Percentiles rank a stretch among this genome's conserved stretches.
phyloP scores from a whole-genome alignment of 345 rosid genomes.

The Combretum micranthum region DNA sequence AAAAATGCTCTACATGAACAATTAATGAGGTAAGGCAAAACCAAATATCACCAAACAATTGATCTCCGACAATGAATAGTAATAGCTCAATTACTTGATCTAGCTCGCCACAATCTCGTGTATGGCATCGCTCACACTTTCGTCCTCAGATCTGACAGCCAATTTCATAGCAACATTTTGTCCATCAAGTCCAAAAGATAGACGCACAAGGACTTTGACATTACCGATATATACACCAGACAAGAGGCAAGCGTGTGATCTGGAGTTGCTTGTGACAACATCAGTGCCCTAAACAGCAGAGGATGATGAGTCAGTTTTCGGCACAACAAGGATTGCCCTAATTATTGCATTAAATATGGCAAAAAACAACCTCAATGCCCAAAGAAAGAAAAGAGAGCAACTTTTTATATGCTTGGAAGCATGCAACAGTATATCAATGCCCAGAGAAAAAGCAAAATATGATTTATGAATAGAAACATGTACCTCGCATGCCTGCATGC shows the following conservation, averaged over 20 bases:
- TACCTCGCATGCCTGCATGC: conserved; percentile 99
- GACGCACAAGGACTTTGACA: conserved; percentile 65
- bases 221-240: conserved; percentile 93
- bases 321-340: not conserved
- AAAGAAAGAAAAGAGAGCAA: too few relatives aligned
- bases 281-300: conserved; percentile 62
- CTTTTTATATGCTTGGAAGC: too few relatives aligned
- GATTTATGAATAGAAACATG: not conserved
- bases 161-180: conserved; percentile 85
- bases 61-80: too few relatives aligned
- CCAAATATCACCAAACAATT: too few relatives aligned
- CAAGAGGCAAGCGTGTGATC: conserved; percentile 84
- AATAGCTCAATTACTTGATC: too few relatives aligned
- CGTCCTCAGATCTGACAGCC: conserved; percentile 75
- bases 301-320: not conserved
- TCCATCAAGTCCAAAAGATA: conserved; percentile 82
- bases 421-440: not conserved
- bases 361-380: too few relatives aligned
- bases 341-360: not conserved
- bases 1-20: too few relatives aligned
- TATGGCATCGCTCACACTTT: conserved; percentile 67
- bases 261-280: conserved; percentile 70
- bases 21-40: too few relatives aligned
- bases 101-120: conserved; percentile 74
- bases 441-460: conserved; percentile 10